Conservation (phyloP, 2,329 filamentous ascomycete species). For the Mycocentrospora acerina region DNA sequence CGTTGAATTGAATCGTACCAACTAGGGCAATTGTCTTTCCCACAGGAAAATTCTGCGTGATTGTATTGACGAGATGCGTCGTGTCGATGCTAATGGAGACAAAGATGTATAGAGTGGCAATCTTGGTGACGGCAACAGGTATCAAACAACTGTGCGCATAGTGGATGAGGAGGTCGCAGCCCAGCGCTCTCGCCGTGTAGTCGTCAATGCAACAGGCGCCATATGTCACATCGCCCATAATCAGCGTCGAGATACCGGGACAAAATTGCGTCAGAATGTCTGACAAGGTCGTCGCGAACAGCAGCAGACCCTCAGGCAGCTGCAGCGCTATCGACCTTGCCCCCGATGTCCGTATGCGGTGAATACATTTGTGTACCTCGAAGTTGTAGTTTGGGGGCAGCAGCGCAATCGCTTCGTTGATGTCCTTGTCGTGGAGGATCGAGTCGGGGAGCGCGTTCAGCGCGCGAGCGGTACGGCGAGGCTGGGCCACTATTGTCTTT, state of each 20-base stretch:
- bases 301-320: conserved; percentile 90
- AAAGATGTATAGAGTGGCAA: conserved; percentile 97
- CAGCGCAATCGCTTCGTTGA: conserved; percentile 83
- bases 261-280: conserved; percentile 96
- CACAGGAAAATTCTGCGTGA: conserved; percentile 82
- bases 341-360: conserved; percentile 78
- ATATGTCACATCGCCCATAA: conserved; percentile 99
- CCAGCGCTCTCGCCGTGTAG: conserved; percentile 90
- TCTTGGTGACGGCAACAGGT: conserved; percentile 92
- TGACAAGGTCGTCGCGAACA: conserved; percentile 96
- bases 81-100: conserved; percentile 97
- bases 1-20: conserved; percentile 98
- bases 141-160: conserved; percentile 97
- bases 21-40: conserved; percentile 90
- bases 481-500: conserved; percentile 62
- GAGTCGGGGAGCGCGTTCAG: conserved; percentile 87
- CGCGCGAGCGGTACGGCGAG: conserved; percentile 73
- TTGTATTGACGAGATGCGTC: conserved; percentile 77
- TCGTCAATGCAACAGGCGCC: conserved; percentile 98
- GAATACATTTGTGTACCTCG: conserved; percentile 97
- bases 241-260: conserved; percentile 84
- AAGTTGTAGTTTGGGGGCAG: conserved; percentile 97
- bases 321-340: conserved; percentile 89
- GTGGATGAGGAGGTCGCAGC: conserved; percentile 91
- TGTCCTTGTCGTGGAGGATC: conserved; percentile 79